Base-by-base conservation (phyloP, 768 basidiomycete genomes). In the Hebeloma cylindrosporum region DNA sequence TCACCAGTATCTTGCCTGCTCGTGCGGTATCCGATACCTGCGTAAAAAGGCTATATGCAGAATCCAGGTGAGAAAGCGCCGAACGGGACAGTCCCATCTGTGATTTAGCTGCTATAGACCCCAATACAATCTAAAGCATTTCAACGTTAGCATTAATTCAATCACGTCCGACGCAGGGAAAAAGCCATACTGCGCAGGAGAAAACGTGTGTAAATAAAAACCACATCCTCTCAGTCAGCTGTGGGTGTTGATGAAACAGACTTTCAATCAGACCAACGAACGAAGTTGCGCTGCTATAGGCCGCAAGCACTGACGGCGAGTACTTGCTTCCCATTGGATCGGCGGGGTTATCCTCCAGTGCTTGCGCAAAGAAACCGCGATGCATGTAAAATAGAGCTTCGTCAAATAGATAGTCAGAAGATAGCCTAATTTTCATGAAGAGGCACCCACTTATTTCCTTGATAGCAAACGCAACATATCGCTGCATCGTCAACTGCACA, bases 261-360 rank as follows among this genome's bases (percentile, higher is more conserved):
- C 80, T 83, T 48, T 78, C 75, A 36, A 83, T 73, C 51, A 84
- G 64, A 10, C 81, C 83, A 21, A 85, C 78, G 56, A 82, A 84
- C 9, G 82, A 73, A 45, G 80, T 82, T 17, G 84, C 83, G 48
- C 82, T 81, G n/a, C 69, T 72, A 61, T 85, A 83, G 2, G 82
- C 83, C 1, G 83, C 81, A 37, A 87, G 62, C 4, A 85, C 82
- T 3, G 83, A 85, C 14, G 73, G 78, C 3, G 78, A 77, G 56
- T 79, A 87, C 58, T 78, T 83, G 69, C 81, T 82, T 3, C 80
- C 78, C 67, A 85, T 78, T 4, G 83, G 82, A 59, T 87, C 83
- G 5, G 61, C 64, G 0, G 81, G 77, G 44, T 62, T 73, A 48
- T 84, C 83, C 54, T 82, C 80, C 43, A 87, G 60, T 0, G 83